Conservation (phyloP, 768 basidiomycete genomes). For the Cystobasidium ongulense region DNA sequence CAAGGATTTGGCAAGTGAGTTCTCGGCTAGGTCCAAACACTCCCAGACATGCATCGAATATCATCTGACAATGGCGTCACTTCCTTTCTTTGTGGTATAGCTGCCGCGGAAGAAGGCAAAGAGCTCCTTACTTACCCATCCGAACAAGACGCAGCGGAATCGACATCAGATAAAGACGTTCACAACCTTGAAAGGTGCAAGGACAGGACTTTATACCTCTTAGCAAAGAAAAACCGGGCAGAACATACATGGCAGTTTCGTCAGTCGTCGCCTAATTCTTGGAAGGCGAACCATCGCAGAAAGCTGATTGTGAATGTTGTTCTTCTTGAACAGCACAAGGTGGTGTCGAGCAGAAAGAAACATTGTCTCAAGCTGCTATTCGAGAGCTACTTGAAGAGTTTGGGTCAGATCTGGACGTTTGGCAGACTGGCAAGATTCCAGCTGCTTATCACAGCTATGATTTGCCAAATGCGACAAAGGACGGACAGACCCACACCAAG, state of each 20-base stretch:
- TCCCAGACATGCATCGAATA: not conserved
- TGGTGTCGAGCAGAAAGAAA: conserved; percentile 31
- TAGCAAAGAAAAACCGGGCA: conserved; percentile 53
- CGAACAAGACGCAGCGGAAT: conserved; percentile 47
- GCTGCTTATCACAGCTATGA: conserved; percentile 65
- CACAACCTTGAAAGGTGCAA: conserved; percentile 72
- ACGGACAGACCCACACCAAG: conserved; percentile 28
- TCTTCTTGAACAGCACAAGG: conserved; percentile 37
- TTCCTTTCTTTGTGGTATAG: conserved; percentile 43
- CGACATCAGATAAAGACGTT: conserved; percentile 57
- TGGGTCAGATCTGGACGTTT: conserved; percentile 78
- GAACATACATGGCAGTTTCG: conserved; percentile 56
- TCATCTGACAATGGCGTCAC: not conserved
- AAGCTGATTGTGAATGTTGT: not conserved
- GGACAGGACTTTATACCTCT: conserved; percentile 78
- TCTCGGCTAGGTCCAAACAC: not conserved
- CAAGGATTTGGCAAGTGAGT: conserved; percentile 40
- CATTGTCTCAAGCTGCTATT: conserved; percentile 59
- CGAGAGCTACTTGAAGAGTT: conserved; percentile 63
- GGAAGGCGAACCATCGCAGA: not conserved
- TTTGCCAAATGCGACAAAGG: conserved; percentile 37
- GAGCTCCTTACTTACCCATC: conserved; percentile 45
- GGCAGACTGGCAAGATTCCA: conserved; percentile 85
- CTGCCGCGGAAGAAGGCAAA: conserved; percentile 51
- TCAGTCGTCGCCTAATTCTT: conserved; percentile 19